Percentiles rank a stretch among this genome's conserved stretches.
phyloP scores from a whole-genome alignment of 345 rosid genomes.

The Salix exigua region DNA sequence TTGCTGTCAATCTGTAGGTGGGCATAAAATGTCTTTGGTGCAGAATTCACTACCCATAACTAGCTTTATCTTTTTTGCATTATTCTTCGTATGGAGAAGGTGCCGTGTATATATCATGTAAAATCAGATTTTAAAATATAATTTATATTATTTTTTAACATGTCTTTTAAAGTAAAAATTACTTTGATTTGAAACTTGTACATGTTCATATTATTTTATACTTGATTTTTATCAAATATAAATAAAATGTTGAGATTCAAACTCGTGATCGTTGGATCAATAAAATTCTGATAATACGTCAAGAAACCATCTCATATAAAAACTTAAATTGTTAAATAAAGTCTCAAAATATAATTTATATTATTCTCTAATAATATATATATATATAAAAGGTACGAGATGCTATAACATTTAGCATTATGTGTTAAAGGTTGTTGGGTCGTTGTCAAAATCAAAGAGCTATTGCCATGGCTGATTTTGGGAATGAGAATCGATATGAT shows the following conservation, averaged over 20 bases:
- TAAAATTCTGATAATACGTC: no score
- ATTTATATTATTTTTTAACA: no score
- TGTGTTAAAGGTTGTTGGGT: constrained; percentile 40
- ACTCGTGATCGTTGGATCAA: no score
- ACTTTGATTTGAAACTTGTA: no score
- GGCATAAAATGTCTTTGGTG: constrained; percentile 16
- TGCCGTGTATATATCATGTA: constrained; percentile 39
- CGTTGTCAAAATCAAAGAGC: constrained; percentile 43
- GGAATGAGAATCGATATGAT: constrained; percentile 31
- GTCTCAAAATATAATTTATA: no score
- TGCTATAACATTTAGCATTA: constrained; percentile 35
- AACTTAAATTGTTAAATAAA: no score
- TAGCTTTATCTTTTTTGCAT: constrained; percentile 15
- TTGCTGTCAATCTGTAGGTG: constrained; percentile 7
- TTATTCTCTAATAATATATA: neutral
- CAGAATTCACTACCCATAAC: constrained; percentile 16
- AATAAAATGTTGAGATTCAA: no score
- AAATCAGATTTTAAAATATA: no score
- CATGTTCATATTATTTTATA: no score
- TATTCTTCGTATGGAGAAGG: constrained; percentile 18
- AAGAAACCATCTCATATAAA: no score
- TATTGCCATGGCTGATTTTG: constrained; percentile 16
- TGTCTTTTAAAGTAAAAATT: accelerated
- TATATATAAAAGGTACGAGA: constrained; percentile 26
- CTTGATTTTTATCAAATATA: no score